Conservation (phyloP, 805 yeast genomes). For the Clavispora vitiphila region DNA sequence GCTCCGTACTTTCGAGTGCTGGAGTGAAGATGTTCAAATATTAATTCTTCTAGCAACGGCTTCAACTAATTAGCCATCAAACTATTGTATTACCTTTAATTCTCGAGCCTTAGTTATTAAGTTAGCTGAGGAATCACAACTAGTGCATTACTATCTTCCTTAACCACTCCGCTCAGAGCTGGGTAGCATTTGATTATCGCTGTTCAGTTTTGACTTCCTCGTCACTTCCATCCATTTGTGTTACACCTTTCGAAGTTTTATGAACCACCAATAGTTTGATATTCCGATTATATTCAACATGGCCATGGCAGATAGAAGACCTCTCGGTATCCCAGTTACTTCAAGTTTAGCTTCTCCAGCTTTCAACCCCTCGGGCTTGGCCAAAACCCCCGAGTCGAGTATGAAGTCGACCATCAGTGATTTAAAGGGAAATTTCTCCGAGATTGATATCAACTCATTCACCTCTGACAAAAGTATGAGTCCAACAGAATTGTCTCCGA, state of each 20-base stretch:
- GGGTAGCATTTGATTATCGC: slow-evolving; percentile 18
- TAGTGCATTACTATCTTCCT: background rate
- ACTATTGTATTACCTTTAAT: background rate
- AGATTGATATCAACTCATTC: slow-evolving; percentile 5
- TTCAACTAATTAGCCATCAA: background rate
- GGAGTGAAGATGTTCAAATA: background rate
- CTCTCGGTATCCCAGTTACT: slow-evolving; percentile 48
- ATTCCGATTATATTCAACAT: slow-evolving; percentile 19
- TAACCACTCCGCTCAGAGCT: background rate
- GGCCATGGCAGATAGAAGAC: slow-evolving; percentile 69
- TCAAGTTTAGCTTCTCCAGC: slow-evolving; percentile 44
- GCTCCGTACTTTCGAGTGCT: background rate
- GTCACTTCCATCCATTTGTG: background rate
- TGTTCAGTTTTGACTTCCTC: slow-evolving; percentile 5
- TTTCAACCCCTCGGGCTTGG: slow-evolving; percentile 28
- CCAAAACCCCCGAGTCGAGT: slow-evolving; percentile 3
- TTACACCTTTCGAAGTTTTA: background rate
- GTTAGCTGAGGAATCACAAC: slow-evolving; percentile 2
- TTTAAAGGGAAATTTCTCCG: slow-evolving; percentile 12
- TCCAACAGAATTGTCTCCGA: slow-evolving; percentile 29
- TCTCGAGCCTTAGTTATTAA: slow-evolving; percentile 5
- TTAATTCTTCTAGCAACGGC: background rate
- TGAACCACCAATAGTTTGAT: background rate
- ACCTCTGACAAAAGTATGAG: slow-evolving; percentile 13
- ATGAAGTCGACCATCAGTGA: slow-evolving; percentile 14